These are phyloP conservation scores for Arthroderma sp. DNA, from an alignment of 2,329 filamentous ascomycete genomes.

Conservation along the genomic window DNA sequence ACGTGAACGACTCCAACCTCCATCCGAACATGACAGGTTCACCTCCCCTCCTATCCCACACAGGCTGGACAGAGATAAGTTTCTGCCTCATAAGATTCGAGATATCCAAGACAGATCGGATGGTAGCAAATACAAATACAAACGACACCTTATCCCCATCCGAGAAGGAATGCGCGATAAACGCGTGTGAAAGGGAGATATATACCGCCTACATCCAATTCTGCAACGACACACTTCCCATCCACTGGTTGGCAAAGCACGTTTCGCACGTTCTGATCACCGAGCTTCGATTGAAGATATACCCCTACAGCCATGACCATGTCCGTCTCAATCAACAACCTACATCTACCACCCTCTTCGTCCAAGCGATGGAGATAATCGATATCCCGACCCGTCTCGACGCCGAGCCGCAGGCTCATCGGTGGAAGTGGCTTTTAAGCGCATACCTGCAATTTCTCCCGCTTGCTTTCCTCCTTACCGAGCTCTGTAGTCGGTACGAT, in stretches of 20 bases:
- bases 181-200: constrained; percentile 34
- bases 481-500: constrained; percentile 1
- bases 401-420: constrained; percentile 7
- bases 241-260: constrained; percentile 52
- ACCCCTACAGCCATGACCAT: constrained; percentile 45
- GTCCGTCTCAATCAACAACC: constrained; percentile 27
- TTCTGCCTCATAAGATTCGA: constrained; percentile 34
- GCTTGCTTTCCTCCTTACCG: constrained; percentile 10
- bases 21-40: constrained; percentile 27
- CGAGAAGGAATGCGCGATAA: constrained; percentile 25
- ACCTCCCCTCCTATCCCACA: constrained; percentile 22
- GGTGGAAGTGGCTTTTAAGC: constrained; percentile 13
- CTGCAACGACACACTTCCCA: constrained; percentile 29
- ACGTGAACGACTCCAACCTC: constrained; percentile 32
- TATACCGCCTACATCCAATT: constrained; percentile 37
- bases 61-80: constrained; percentile 37
- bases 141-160: background rate
- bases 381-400: constrained; percentile 28
- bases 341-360: constrained; percentile 50
- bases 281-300: constrained; percentile 60
- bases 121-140: background rate
- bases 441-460: constrained; percentile 12
- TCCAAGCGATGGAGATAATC: constrained; percentile 54
- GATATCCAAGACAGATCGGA: constrained; percentile 15
- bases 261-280: constrained; percentile 55